A percentile compares a stretch with the other conserved stretches of the same genome.
phyloP scores from a whole-genome alignment of 176 grass and related monocot genomes.

The Puya raimondii region DNA sequence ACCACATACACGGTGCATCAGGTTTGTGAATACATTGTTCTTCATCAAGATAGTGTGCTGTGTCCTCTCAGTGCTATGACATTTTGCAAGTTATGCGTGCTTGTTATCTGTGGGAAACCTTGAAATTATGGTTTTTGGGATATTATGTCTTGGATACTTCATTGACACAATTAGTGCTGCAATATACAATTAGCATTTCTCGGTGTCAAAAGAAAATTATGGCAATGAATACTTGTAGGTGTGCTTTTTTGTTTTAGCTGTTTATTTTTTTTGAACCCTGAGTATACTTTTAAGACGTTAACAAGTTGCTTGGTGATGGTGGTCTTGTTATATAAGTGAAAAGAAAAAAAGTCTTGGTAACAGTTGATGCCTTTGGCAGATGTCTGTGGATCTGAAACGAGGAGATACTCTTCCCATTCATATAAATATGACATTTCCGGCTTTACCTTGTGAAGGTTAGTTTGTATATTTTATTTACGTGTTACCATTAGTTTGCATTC shows the following conservation, averaged over 20 bases:
- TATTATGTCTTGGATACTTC: too few species aligned
- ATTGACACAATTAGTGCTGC: too few species aligned
- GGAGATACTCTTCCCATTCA: constrained; percentile 93
- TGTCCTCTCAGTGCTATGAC: not conserved
- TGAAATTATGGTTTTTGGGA: too few species aligned
- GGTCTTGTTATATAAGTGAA: not conserved
- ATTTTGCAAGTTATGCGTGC: not conserved
- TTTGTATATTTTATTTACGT: constrained; percentile 12
- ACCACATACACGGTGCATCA: constrained; percentile 79
- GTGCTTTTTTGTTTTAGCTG: too few species aligned
- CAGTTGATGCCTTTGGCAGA: constrained; percentile 39
- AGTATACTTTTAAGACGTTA: not conserved
- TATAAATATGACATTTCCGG: constrained; percentile 97
- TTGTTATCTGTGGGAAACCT: not conserved
- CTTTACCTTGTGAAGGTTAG: constrained; percentile 92
- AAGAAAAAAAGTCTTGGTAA: not conserved
- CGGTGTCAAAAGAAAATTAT: too few species aligned
- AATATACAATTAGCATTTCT: too few species aligned
- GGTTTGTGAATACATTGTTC: constrained; percentile 28
- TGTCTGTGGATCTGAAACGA: constrained; percentile 97
- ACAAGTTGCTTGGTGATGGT: not conserved
- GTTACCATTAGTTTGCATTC: not conserved
- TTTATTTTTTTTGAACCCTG: too few species aligned
- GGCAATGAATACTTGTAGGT: too few species aligned
- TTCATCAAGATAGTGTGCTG: constrained; percentile 13